Percentiles rank a stretch among this genome's conserved stretches.
Evolutionary conservation across 192 early-diverging fungal species (phyloP).

Genomic region (Podila minutissima): DNA sequence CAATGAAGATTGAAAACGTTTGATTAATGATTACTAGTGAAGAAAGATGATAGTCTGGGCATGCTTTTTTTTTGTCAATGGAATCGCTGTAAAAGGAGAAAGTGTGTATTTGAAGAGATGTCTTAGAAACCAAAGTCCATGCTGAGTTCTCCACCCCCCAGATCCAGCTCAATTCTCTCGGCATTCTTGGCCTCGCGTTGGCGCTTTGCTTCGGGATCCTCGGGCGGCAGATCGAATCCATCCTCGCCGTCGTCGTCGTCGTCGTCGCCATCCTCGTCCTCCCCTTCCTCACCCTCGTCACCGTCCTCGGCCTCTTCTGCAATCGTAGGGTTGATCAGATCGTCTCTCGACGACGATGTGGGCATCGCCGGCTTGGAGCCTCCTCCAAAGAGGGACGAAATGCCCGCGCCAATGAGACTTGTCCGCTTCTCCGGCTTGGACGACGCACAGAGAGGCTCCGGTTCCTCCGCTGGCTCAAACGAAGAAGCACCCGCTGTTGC

Average conservation of each 20-base stretch:
- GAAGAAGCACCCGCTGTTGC: conserved; percentile 2
- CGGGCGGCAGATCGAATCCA: neutral
- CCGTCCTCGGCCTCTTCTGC: neutral
- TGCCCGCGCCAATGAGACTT: conserved; percentile 30
- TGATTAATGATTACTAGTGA: no score
- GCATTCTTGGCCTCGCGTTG: conserved; percentile 29
- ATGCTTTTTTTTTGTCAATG: no score
- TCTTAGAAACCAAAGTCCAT: conserved; percentile 30
- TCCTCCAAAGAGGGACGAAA: conserved; percentile 15
- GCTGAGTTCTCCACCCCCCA: conserved; percentile 14
- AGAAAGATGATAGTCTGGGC: no score
- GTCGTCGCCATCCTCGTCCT: conserved; percentile 7
- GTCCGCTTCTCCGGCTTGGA: conserved; percentile 31
- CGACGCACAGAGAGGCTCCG: neutral
- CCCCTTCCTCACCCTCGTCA: neutral
- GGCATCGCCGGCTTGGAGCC: conserved; percentile 11
- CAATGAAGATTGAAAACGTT: no score
- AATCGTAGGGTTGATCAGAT: conserved; percentile 6
- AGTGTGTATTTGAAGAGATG: no score
- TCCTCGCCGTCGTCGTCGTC: neutral
- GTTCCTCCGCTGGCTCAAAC: neutral
- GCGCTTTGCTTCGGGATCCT: conserved; percentile 18
- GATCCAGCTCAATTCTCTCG: conserved; percentile 34
- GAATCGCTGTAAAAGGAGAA: no score
- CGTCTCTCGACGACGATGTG: conserved; percentile 13